Evolutionary conservation across 495 filamentous ascomycete species (phyloP).

Genomic region (Filosporella fistucella): DNA sequence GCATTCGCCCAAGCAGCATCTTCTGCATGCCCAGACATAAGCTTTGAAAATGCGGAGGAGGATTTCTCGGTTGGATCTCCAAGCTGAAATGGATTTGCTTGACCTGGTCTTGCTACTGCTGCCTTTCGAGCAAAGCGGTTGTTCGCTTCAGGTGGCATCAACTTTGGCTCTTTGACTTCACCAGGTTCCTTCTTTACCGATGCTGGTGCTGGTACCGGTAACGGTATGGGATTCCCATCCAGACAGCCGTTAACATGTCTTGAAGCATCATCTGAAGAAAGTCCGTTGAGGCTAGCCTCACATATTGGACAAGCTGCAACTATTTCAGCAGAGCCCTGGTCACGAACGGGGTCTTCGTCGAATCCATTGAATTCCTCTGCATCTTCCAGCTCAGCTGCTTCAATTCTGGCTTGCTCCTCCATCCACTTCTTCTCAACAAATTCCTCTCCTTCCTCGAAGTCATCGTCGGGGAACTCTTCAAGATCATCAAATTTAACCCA

Average conservation of each 20-base stretch:
- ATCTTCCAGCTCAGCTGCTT: slow-evolving; percentile 27
- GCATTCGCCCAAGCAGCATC: slow-evolving; percentile 86
- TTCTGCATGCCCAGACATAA: slow-evolving; percentile 90
- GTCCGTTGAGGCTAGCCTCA: slow-evolving; percentile 50
- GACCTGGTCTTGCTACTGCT: slow-evolving; percentile 67
- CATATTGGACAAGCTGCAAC: slow-evolving; percentile 72
- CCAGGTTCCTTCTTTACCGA: slow-evolving; percentile 7
- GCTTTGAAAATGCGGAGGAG: slow-evolving; percentile 77
- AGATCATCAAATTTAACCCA: slow-evolving; percentile 63
- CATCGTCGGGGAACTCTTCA: slow-evolving; percentile 45
- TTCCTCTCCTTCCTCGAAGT: slow-evolving; percentile 24
- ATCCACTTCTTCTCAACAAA: slow-evolving; percentile 24
- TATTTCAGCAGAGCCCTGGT: slow-evolving; percentile 16
- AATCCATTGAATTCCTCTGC: slow-evolving; percentile 33
- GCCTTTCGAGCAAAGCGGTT: slow-evolving; percentile 56
- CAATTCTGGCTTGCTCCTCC: slow-evolving; percentile 23
- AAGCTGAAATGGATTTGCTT: slow-evolving; percentile 66
- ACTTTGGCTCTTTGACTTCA: slow-evolving; percentile 26
- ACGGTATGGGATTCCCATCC: slow-evolving; percentile 65
- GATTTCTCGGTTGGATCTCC: slow-evolving; percentile 27
- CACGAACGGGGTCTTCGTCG: slow-evolving; percentile 5
- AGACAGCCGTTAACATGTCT: slow-evolving; percentile 92
- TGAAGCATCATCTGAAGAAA: slow-evolving; percentile 52
- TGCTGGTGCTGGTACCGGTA: slow-evolving; percentile 33
- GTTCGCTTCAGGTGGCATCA: slow-evolving; percentile 33